Evolutionary conservation across 2,329 filamentous ascomycete species (phyloP).

Genomic region (Clonostachys solani): DNA sequence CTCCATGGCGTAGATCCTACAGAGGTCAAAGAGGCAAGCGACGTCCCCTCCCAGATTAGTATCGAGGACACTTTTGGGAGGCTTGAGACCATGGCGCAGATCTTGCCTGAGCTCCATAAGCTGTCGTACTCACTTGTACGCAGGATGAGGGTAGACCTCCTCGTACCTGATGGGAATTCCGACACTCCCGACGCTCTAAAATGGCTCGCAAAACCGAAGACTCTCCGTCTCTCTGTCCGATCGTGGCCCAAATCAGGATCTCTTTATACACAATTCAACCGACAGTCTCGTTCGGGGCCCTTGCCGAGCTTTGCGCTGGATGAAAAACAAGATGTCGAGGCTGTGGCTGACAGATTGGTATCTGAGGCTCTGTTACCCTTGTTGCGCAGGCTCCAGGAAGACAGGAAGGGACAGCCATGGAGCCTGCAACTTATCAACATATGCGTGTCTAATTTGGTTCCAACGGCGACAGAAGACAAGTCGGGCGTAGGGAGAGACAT

Average conservation of each 20-base stretch:
- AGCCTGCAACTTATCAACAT: slow-evolving; percentile 82
- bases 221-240: slow-evolving; percentile 75
- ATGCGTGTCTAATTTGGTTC: slow-evolving; percentile 80
- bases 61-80: slow-evolving; percentile 89
- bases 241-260: slow-evolving; percentile 36
- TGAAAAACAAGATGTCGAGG: slow-evolving; percentile 50
- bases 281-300: slow-evolving; percentile 71
- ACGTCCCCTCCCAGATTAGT: slow-evolving; percentile 81
- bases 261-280: slow-evolving; percentile 54
- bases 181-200: slow-evolving; percentile 19
- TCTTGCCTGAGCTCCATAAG: slow-evolving; percentile 63
- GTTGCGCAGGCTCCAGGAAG: slow-evolving; percentile 70
- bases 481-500: slow-evolving; percentile 70
- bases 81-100: slow-evolving; percentile 58
- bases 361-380: slow-evolving; percentile 64
- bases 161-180: slow-evolving; percentile 38
- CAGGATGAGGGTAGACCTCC: slow-evolving; percentile 75
- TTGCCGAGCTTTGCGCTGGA: slow-evolving; percentile 73
- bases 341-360: slow-evolving; percentile 64
- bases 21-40: slow-evolving; percentile 67
- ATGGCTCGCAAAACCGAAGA: slow-evolving; percentile 81
- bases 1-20: slow-evolving; percentile 76
- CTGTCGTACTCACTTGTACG: slow-evolving; percentile 68
- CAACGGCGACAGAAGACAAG: slow-evolving; percentile 43
- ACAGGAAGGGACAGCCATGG: slow-evolving; percentile 58